These are phyloP conservation scores for Nelumbo lutea DNA, from an alignment of 164 flowering plant species.

Conservation along the genomic window DNA sequence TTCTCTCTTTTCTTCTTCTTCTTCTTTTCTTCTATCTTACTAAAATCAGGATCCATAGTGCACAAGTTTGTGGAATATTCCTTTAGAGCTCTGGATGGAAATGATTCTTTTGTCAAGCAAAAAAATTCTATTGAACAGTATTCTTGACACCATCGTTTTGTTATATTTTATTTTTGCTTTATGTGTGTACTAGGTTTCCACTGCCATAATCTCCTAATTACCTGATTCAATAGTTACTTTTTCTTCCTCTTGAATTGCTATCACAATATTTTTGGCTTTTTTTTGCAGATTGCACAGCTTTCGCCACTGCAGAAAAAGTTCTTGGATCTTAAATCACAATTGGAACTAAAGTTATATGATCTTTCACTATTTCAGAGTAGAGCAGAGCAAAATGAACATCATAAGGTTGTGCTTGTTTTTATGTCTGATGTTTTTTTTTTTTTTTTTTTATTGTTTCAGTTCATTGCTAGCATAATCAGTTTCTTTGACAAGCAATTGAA, in stretches of 20 bases:
- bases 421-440: too few species aligned
- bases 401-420: slow-evolving; percentile 53
- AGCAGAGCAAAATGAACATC: slow-evolving; percentile 97
- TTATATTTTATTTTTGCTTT: too few species aligned
- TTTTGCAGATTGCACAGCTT: slow-evolving; percentile 69
- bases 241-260: background rate
- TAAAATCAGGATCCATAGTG: too few species aligned
- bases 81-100: too few species aligned
- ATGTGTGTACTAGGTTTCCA: background rate
- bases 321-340: slow-evolving; percentile 61
- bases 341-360: slow-evolving; percentile 82
- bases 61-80: background rate
- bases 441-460: too few species aligned
- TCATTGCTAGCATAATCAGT: background rate
- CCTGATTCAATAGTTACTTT: background rate
- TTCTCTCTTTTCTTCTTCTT: too few species aligned
- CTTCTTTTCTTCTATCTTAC: too few species aligned
- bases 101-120: too few species aligned
- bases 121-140: too few species aligned
- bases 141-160: too few species aligned
- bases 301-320: slow-evolving; percentile 74
- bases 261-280: background rate
- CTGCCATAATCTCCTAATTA: background rate
- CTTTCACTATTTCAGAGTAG: slow-evolving; percentile 72
- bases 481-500: background rate